Conservation (phyloP, 2,329 filamentous ascomycete species). For the Colletotrichum theobromicola region DNA sequence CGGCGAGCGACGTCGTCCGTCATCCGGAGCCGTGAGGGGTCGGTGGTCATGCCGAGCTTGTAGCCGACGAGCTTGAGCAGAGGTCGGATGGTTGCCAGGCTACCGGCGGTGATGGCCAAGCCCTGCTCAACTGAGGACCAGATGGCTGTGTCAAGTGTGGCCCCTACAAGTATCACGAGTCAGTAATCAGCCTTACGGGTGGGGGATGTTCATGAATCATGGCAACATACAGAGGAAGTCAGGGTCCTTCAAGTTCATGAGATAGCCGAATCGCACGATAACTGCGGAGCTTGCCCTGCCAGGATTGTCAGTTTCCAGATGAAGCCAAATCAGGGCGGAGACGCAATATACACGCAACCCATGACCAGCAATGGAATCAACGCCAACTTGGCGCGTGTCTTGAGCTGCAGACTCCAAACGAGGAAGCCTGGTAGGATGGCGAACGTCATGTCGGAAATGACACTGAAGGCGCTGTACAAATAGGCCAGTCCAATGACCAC, state of each 20-base stretch:
- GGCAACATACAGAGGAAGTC: constrained; percentile 47
- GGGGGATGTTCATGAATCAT: not conserved
- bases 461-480: constrained; percentile 54
- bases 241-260: constrained; percentile 39
- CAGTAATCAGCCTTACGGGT: not conserved
- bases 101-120: constrained; percentile 53
- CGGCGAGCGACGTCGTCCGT: not conserved
- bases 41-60: constrained; percentile 31
- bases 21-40: not conserved
- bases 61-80: constrained; percentile 39
- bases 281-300: constrained; percentile 49
- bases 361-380: constrained; percentile 59
- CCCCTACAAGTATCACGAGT: constrained; percentile 26
- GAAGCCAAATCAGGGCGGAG: too few relatives aligned
- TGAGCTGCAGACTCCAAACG: constrained; percentile 61
- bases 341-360: constrained; percentile 52
- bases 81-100: constrained; percentile 51
- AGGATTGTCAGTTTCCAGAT: not conserved
- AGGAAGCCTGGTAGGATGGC: constrained; percentile 59
- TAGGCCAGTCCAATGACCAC: constrained; percentile 58
- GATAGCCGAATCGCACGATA: constrained; percentile 43
- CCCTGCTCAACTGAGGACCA: constrained; percentile 54
- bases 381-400: constrained; percentile 52
- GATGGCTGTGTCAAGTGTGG: constrained; percentile 49
- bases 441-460: constrained; percentile 56